Evolutionary conservation across 192 early-diverging fungal genomes (phyloP).

Genomic region (Diversispora epigaea): DNA sequence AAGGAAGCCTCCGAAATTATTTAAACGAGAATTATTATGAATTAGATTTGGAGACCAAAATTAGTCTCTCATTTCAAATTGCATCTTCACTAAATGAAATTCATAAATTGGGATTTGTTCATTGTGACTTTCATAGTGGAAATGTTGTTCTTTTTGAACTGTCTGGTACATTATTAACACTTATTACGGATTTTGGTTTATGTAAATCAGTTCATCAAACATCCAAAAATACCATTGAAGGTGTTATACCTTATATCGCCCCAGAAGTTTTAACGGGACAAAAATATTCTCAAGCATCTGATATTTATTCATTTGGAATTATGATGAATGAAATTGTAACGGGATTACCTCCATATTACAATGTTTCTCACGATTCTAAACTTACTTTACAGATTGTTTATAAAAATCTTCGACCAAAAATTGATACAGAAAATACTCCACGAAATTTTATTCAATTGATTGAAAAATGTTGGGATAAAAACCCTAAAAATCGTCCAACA

Average conservation of each 20-base stretch:
- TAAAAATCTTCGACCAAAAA: neutral
- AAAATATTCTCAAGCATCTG: constrained; percentile 12
- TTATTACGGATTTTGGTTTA: constrained; percentile 14
- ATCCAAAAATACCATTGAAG: neutral
- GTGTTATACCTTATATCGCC: constrained; percentile 24
- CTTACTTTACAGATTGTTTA: neutral
- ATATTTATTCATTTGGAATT: constrained; percentile 29
- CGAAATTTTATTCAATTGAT: neutral
- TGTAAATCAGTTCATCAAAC: neutral
- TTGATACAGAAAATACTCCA: neutral
- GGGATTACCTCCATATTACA: neutral
- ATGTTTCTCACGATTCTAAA: neutral
- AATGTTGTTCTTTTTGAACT: neutral
- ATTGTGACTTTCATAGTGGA: constrained; percentile 16
- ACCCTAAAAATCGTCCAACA: neutral
- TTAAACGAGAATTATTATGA: neutral
- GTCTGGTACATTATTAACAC: no score
- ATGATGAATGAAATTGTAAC: neutral
- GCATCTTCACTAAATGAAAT: neutral
- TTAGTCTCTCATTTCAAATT: neutral
- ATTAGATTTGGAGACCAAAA: neutral
- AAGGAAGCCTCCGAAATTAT: neutral
- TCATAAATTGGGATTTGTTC: neutral
- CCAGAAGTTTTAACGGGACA: constrained; percentile 19
- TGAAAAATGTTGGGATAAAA: neutral